Percentiles rank a stretch among this genome's conserved stretches.
Conservation (phyloP, 805 yeast genomes). For the Phaffomyces thermotolerans region DNA sequence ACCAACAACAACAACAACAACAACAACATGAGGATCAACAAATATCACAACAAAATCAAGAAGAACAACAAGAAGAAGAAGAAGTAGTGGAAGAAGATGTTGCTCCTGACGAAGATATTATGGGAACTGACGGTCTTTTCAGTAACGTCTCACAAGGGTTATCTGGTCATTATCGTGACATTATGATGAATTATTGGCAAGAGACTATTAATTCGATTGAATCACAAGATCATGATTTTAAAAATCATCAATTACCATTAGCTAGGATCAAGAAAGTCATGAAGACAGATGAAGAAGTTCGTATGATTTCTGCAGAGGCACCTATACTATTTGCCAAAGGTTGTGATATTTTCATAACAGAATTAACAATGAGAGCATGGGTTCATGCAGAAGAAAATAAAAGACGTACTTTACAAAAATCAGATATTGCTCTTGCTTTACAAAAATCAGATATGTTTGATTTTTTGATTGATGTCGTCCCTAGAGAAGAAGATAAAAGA, state of each 20-base stretch:
- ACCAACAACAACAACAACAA: conserved; percentile 1
- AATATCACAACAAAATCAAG: conserved; percentile 6
- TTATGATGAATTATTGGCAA: conserved; percentile 97
- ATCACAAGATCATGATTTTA: conserved; percentile 79
- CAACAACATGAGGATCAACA: conserved; percentile 1
- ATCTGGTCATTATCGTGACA: conserved; percentile 69
- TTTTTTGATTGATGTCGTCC: conserved; percentile 91
- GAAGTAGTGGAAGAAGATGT: conserved; percentile 10
- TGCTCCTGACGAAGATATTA: conserved; percentile 25
- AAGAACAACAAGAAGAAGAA: conserved; percentile 4
- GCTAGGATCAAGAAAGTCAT: conserved; percentile 96
- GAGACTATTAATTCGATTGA: conserved; percentile 88
- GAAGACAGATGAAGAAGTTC: conserved; percentile 96
- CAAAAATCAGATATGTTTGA: conserved; percentile 97
- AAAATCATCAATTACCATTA: conserved; percentile 88
- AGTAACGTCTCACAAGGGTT: conserved; percentile 91
- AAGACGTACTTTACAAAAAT: conserved; percentile 86
- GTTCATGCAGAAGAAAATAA: conserved; percentile 96
- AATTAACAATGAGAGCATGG: conserved; percentile 98
- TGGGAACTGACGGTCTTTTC: conserved; percentile 57
- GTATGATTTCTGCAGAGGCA: conserved; percentile 98
- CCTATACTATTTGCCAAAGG: conserved; percentile 97
- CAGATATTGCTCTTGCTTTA: conserved; percentile 92
- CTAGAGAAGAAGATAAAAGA: conserved; percentile 61
- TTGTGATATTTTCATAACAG: conserved; percentile 95